Base-by-base conservation (phyloP, 2,329 filamentous ascomycete genomes). In the Colletotrichum incanum region DNA sequence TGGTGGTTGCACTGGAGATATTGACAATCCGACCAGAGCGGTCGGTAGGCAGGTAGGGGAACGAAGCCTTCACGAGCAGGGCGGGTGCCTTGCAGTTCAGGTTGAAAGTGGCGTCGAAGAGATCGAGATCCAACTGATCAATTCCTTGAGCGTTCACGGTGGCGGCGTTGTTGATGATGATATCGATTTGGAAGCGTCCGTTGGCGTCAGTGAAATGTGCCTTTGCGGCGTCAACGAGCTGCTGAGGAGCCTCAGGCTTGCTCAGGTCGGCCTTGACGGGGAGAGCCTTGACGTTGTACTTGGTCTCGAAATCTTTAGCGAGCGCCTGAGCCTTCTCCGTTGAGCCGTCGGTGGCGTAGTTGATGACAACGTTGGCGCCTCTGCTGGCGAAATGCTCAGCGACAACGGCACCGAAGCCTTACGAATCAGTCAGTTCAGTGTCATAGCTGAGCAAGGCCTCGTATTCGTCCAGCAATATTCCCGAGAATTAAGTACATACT, bases 121-220 rank as follows among this genome's bases (percentile, higher is more conserved):
- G 89, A 16, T 86, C 86, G 41, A 72, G 41, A 9, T 72, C 59
- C 50, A 72, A 14, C 7, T 86, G 79, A 8, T 87, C 88, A 73
- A 94, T 89, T 28, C 93, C 88, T 64, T 89, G 87, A 26, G 93
- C 83, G 37, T 84, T 80, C 37, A 89, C 85, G 4, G 91, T 84
- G 62, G 94, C 94, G 39, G 95, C 94, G 80, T 97, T 97, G 87
- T 97, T 97, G 85, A 97, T 86, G 65, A 97, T 85, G 73, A 97
- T 94, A 82, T 97, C 94, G 77, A 97, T 88, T 77, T 92, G 90
- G 79, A 94, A 89, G 8, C 64, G 74, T 60, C 77, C 70, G 75
- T 73, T 83, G 28, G 87, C 85, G 69, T 86, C 79, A 8, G 86
- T 72, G 82, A 93, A 91, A 78, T 90, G 85, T 74, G 89, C 85